Percentiles rank a stretch among this genome's conserved stretches.
These are phyloP conservation scores for Malus orientalis DNA, from an alignment of 306 rosid genomes.

Conservation along the genomic window DNA sequence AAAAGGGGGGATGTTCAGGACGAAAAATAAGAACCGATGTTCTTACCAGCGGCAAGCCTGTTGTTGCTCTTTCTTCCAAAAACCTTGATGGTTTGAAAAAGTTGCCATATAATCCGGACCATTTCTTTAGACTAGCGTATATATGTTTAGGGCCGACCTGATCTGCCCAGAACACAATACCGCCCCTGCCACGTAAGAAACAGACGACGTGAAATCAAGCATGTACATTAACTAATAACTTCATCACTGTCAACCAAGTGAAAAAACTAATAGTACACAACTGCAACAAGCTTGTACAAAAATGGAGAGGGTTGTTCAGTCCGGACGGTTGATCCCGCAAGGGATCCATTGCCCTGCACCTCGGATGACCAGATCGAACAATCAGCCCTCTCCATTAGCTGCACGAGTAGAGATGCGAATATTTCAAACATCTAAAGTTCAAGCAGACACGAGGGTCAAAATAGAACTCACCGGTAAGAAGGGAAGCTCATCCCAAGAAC, in stretches of 20 bases:
- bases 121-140: slow-evolving; percentile 67
- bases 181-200: slow-evolving; percentile 57
- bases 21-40: background rate
- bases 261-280: background rate
- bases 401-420: background rate
- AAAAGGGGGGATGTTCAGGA: background rate
- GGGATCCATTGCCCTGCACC: background rate
- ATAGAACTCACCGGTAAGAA: slow-evolving; percentile 45
- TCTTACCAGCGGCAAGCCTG: slow-evolving; percentile 81
- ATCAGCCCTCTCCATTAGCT: background rate
- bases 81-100: slow-evolving; percentile 79
- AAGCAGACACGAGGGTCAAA: background rate
- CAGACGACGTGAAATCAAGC: background rate
- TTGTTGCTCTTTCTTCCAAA: slow-evolving; percentile 84
- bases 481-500: slow-evolving; percentile 99
- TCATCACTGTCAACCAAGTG: background rate
- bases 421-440: background rate
- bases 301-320: background rate
- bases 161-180: slow-evolving; percentile 89
- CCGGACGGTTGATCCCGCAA: background rate
- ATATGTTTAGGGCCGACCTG: slow-evolving; percentile 70
- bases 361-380: background rate
- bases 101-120: slow-evolving; percentile 68
- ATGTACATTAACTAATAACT: background rate
- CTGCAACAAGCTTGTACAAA: background rate